Evolutionary conservation across 2,329 filamentous ascomycete species (phyloP).

Genomic region (Amphichorda felina): DNA sequence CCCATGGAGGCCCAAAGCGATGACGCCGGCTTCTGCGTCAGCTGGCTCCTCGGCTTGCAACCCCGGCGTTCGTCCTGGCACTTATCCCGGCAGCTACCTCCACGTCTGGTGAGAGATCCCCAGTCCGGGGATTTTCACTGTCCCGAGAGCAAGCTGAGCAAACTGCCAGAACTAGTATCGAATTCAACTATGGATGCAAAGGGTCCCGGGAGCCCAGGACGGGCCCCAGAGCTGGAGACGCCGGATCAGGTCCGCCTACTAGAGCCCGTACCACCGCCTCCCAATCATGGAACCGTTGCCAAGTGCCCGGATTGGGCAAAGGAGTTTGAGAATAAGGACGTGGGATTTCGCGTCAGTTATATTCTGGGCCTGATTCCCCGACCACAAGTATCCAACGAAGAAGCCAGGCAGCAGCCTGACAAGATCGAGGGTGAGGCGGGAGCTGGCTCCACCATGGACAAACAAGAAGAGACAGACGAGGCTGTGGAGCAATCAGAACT

Average conservation of each 20-base stretch:
- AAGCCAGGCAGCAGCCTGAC: neutral
- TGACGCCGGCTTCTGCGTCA: conserved; percentile 15
- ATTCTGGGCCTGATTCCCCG: conserved; percentile 2
- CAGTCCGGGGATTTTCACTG: conserved; percentile 8
- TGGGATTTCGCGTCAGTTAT: conserved; percentile 3
- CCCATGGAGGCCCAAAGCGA: conserved; percentile 2
- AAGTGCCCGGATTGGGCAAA: too few relatives aligned
- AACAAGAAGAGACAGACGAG: neutral
- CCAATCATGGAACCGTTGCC: too few relatives aligned
- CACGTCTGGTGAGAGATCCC: neutral
- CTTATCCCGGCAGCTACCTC: neutral
- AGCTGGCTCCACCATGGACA: neutral
- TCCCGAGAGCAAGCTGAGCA: conserved; percentile 5
- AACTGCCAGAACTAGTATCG: too few relatives aligned
- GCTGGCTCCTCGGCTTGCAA: conserved; percentile 14
- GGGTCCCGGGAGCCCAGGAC: too few relatives aligned
- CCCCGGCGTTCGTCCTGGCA: neutral
- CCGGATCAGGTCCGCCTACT: too few relatives aligned
- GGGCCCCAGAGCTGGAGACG: too few relatives aligned
- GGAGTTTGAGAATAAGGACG: conserved; percentile 1
- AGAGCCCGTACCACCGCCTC: too few relatives aligned
- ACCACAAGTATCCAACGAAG: neutral
- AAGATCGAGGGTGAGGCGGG: neutral
- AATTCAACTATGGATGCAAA: too few relatives aligned
- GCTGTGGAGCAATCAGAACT: neutral